These are phyloP conservation scores for Pseudonitzschia multistriata DNA, from an alignment of 108 stramenopile genomes.

Conservation along the genomic window DNA sequence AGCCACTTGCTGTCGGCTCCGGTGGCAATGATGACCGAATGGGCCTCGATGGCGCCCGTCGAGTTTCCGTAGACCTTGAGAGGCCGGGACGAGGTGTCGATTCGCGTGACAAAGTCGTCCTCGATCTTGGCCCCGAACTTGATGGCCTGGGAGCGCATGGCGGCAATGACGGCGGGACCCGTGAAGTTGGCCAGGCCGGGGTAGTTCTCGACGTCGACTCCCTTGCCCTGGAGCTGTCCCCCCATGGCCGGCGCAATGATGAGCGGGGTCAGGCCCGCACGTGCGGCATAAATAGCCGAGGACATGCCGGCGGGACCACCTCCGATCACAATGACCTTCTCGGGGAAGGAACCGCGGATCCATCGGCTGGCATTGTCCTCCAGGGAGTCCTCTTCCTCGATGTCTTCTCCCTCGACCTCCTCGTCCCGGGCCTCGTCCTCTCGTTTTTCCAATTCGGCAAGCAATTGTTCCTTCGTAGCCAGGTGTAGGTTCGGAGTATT, in stretches of 20 bases:
- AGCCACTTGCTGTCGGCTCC: slow-evolving; percentile 95
- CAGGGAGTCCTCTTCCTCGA: slow-evolving; percentile 60
- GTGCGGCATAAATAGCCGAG: slow-evolving; percentile 92
- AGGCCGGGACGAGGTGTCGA: slow-evolving; percentile 61
- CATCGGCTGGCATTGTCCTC: slow-evolving; percentile 65
- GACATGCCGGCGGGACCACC: slow-evolving; percentile 91
- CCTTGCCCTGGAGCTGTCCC: slow-evolving; percentile 92
- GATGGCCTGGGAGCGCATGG: slow-evolving; percentile 85
- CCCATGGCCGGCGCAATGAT: slow-evolving; percentile 88
- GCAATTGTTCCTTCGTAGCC: slow-evolving; percentile 77
- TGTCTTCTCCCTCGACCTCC: slow-evolving; percentile 72
- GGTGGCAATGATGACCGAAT: slow-evolving; percentile 91
- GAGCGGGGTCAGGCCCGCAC: slow-evolving; percentile 84
- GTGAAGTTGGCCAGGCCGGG: slow-evolving; percentile 85
- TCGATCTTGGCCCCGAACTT: slow-evolving; percentile 83
- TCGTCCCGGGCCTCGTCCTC: slow-evolving; percentile 78
- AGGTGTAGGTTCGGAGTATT: slow-evolving; percentile 68
- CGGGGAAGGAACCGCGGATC: slow-evolving; percentile 59
- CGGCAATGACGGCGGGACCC: slow-evolving; percentile 78
- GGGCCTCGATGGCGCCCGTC: slow-evolving; percentile 67
- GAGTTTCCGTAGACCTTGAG: slow-evolving; percentile 69
- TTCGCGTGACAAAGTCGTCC: slow-evolving; percentile 61
- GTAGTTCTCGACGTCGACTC: slow-evolving; percentile 94
- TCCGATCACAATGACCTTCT: slow-evolving; percentile 86
- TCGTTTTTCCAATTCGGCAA: slow-evolving; percentile 81